Evolutionary conservation across 345 rosid genomes (phyloP), one percentile per base, ranked within the genome.

Genomic region (Raphanus raphanistrum): DNA sequence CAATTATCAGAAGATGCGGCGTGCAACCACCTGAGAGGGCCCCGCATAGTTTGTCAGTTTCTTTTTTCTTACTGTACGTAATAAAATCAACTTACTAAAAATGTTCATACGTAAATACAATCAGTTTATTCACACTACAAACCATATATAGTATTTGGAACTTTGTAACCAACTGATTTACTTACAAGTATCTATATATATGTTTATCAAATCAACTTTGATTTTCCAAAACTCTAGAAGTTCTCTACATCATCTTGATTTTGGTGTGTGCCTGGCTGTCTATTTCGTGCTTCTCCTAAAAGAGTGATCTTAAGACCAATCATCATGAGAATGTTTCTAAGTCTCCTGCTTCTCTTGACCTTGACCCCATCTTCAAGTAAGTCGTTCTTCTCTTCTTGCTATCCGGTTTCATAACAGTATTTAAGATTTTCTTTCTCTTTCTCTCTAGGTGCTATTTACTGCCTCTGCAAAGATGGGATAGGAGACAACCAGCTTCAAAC

Each of bases 381-480:
- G 87, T 8, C 58, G 48, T 45, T 66, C 75, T 70, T 7, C 77
- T 77, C 52, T 66, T 61, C 17, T 38, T 64, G 31, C 1, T 48
- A n/a, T 13, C n/a, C 17, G 55, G 16, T 48, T 15, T 8, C 16
- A 48, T n/a, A 48, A 48, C 55, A 48, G 17, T 48, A 48, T n/a
- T 48, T 43, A 48, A 48, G 55, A n/a, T 62, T 36, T 64, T 63
- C 6, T 16, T 16, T 15, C 12, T 57, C n/a, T 61, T 50, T 50
- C 25, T 33, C 25, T 69, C 6, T 68, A 92, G 96, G 84, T 76
- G 98, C 97, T 38, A 72, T 72, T n/a, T 95, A 92, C 83, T 95
- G 99, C 59, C 4, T 92, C 21, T 95, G 99, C 65, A 92, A 83
- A 82, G 92, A 90, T 79, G 97, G 97, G 32, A 2, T 86, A 50